A percentile compares a stretch with the other conserved stretches of the same genome.
phyloP scores from a whole-genome alignment of 2,329 filamentous ascomycete species.

The Penicillium crustosum region DNA sequence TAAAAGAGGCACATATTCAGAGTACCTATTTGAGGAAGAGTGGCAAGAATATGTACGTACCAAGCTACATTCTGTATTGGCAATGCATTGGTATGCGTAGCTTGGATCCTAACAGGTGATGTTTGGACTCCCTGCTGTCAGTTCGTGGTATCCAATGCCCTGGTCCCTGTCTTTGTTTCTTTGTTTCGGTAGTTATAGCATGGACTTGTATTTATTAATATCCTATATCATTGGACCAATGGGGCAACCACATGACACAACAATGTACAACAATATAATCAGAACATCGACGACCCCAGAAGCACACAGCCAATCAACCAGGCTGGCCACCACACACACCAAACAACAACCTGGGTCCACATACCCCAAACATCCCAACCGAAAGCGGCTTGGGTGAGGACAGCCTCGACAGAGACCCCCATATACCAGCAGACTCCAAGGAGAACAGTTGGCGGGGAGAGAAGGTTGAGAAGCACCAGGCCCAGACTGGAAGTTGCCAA shows the following conservation, averaged over 20 bases:
- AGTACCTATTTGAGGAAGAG: neutral
- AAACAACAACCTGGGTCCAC: constrained; percentile 86
- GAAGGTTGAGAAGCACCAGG: constrained; percentile 55
- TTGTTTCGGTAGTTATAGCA: neutral
- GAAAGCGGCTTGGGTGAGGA: constrained; percentile 73
- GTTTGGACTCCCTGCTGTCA: neutral
- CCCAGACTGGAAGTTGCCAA: constrained; percentile 39
- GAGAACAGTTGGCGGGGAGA: constrained; percentile 61
- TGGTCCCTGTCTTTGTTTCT: neutral
- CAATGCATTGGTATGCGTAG: neutral
- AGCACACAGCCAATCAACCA: constrained; percentile 65
- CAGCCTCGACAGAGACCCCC: constrained; percentile 52
- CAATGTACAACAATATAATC: constrained; percentile 4
- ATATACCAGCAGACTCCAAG: constrained; percentile 52
- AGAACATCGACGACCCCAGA: constrained; percentile 38
- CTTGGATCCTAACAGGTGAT: neutral
- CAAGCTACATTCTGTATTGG: neutral
- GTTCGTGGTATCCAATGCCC: neutral
- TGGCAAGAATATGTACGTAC: neutral
- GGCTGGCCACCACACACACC: constrained; percentile 93
- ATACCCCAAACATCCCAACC: constrained; percentile 88
- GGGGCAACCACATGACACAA: neutral
- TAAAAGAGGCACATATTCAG: neutral
- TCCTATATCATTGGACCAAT: neutral
- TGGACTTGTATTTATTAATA: constrained; percentile 3